Conservation (phyloP, 768 basidiomycete genomes). For the Tricholoma furcatifolium region DNA sequence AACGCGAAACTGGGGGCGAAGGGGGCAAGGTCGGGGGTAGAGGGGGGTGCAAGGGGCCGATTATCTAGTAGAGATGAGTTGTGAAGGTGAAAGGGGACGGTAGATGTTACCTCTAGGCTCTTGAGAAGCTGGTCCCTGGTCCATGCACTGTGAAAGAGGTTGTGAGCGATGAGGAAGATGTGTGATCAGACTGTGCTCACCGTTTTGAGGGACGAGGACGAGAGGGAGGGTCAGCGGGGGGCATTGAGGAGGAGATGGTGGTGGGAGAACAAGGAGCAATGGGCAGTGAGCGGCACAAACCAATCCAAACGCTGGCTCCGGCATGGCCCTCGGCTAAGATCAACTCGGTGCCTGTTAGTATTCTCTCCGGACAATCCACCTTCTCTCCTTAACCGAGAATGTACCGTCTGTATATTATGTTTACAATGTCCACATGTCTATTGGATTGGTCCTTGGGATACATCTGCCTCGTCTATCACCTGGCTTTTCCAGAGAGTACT, state of each 20-base stretch:
- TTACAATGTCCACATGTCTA: not conserved
- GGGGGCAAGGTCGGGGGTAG: constrained; percentile 48
- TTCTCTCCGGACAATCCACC: constrained; percentile 1
- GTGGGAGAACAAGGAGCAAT: constrained; percentile 43
- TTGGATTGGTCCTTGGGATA: not conserved
- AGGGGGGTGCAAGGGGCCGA: constrained; percentile 38
- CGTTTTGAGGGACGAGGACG: constrained; percentile 28
- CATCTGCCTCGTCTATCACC: not conserved
- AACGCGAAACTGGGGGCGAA: constrained; percentile 50
- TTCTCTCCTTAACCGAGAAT: constrained; percentile 18
- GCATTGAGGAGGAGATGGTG: constrained; percentile 33
- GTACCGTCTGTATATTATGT: constrained; percentile 4
- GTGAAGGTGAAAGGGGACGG: constrained; percentile 3
- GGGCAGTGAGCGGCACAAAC: constrained; percentile 22
- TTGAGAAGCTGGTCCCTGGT: constrained; percentile 48
- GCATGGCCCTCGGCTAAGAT: constrained; percentile 17
- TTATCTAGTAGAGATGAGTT: constrained; percentile 31
- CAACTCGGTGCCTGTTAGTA: constrained; percentile 10
- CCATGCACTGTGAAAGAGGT: constrained; percentile 40
- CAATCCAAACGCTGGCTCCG: constrained; percentile 17
- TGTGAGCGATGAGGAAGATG: constrained; percentile 14
- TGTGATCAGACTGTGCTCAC: constrained; percentile 23
- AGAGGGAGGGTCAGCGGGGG: constrained; percentile 17
- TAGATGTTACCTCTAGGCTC: constrained; percentile 40
- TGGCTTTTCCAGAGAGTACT: too few species aligned